phyloP scores from a whole-genome alignment of 1,139 yeast species.

The Yamadazyma dushanensis region DNA sequence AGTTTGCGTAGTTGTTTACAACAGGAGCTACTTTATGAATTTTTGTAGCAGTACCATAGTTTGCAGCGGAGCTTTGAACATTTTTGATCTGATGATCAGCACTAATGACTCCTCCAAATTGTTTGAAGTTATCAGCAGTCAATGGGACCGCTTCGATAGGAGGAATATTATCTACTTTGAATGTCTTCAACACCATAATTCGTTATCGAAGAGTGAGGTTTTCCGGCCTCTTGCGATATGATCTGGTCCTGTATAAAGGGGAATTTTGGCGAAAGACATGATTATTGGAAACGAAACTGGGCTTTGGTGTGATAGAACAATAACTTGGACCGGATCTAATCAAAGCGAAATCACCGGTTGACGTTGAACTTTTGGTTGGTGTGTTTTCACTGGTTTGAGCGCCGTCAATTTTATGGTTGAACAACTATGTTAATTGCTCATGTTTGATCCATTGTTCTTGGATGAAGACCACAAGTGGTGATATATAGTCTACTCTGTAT shows the following conservation, averaged over 20 bases:
- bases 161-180: constrained; percentile 23
- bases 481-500: too few species aligned
- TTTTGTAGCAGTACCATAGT: constrained; percentile 92
- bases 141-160: constrained; percentile 36
- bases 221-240: constrained; percentile 4
- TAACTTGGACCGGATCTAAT: too few species aligned
- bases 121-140: constrained; percentile 43
- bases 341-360: too few species aligned
- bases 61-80: constrained; percentile 52
- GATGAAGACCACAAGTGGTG: too few species aligned
- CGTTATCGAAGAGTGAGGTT: background rate
- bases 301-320: too few species aligned
- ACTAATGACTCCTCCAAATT: constrained; percentile 47
- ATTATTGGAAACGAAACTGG: too few species aligned
- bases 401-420: too few species aligned
- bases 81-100: constrained; percentile 44
- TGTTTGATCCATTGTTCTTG: too few species aligned
- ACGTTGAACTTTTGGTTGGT: too few species aligned
- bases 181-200: constrained; percentile 43
- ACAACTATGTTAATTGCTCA: too few species aligned
- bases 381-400: too few species aligned
- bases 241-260: background rate
- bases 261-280: too few species aligned
- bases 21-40: constrained; percentile 72
- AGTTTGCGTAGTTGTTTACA: constrained; percentile 46